These are phyloP conservation scores for Boechera retrofracta DNA, from an alignment of 345 rosid species.

Conservation along the genomic window DNA sequence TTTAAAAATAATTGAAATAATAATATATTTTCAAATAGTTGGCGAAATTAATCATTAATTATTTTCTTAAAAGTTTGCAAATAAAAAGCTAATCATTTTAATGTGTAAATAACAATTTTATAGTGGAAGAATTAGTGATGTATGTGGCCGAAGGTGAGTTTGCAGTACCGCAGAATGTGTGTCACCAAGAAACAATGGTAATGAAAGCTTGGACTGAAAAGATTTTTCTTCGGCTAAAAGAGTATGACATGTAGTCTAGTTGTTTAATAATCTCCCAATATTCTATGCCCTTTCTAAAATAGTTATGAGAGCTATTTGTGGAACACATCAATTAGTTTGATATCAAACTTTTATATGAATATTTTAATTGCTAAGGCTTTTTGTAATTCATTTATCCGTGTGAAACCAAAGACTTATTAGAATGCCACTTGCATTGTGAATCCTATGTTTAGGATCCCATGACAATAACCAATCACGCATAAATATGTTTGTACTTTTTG, in stretches of 20 bases:
- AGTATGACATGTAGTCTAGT: neutral
- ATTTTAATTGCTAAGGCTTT: neutral
- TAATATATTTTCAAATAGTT: neutral
- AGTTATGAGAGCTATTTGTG: neutral
- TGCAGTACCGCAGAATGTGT: neutral
- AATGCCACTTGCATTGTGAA: constrained; percentile 34
- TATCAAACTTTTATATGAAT: neutral
- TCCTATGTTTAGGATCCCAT: constrained; percentile 48
- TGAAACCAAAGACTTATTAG: constrained; percentile 4
- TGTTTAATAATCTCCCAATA: neutral
- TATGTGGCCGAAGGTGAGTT: neutral
- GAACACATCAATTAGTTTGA: neutral
- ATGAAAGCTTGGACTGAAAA: neutral
- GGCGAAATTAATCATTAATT: neutral
- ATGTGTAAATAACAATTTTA: neutral
- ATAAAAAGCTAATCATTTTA: neutral
- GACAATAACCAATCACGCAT: constrained; percentile 27
- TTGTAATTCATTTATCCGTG: neutral
- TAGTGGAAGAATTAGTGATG: too few species aligned
- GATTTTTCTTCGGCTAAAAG: neutral
- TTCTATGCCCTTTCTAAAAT: neutral
- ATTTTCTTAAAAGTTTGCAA: neutral
- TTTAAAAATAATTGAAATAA: neutral
- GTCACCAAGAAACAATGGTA: neutral
- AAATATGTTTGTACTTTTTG: constrained; percentile 20